A percentile compares a stretch with the other conserved stretches of the same genome.
Conservation (phyloP, 208 protist species). For the Leishmania guyanensis region DNA sequence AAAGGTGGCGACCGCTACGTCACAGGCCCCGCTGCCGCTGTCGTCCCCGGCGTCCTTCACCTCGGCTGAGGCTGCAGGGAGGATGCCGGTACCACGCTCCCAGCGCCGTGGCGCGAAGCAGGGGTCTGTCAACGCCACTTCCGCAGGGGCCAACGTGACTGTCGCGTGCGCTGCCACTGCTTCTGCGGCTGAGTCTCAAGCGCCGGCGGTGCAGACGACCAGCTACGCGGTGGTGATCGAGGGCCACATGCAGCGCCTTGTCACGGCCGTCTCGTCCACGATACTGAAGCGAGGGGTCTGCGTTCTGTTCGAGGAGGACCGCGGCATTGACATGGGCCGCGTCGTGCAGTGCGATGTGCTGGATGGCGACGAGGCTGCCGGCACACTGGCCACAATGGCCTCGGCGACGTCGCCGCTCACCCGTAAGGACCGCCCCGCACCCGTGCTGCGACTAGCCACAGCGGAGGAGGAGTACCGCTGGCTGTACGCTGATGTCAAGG, state of each 20-base stretch:
- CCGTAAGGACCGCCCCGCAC: slow-evolving; percentile 30
- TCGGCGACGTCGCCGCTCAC: slow-evolving; percentile 29
- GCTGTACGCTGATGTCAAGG: slow-evolving; percentile 48
- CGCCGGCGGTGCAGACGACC: background rate
- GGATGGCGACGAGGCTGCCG: slow-evolving; percentile 13
- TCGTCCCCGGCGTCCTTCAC: slow-evolving; percentile 2
- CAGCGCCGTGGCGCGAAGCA: slow-evolving; percentile 15
- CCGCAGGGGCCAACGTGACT: slow-evolving; percentile 5
- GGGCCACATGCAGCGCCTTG: slow-evolving; percentile 44
- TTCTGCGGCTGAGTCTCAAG: background rate
- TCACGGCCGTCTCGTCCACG: slow-evolving; percentile 32
- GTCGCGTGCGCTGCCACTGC: slow-evolving; percentile 1
- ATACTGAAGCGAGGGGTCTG: slow-evolving; percentile 42
- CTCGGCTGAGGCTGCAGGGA: slow-evolving; percentile 3
- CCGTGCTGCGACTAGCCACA: slow-evolving; percentile 57
- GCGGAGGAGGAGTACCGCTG: slow-evolving; percentile 65
- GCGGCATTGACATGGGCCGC: slow-evolving; percentile 75
- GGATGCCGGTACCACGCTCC: slow-evolving; percentile 29
- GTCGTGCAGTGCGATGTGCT: slow-evolving; percentile 49
- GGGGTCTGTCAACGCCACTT: background rate
- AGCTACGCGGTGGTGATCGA: slow-evolving; percentile 47
- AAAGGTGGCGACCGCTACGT: background rate
- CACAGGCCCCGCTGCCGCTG: background rate
- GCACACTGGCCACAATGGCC: slow-evolving; percentile 16
- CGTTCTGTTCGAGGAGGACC: slow-evolving; percentile 82